Base-by-base conservation (phyloP, 116 monocot species). In the Posidonia oceanica region DNA sequence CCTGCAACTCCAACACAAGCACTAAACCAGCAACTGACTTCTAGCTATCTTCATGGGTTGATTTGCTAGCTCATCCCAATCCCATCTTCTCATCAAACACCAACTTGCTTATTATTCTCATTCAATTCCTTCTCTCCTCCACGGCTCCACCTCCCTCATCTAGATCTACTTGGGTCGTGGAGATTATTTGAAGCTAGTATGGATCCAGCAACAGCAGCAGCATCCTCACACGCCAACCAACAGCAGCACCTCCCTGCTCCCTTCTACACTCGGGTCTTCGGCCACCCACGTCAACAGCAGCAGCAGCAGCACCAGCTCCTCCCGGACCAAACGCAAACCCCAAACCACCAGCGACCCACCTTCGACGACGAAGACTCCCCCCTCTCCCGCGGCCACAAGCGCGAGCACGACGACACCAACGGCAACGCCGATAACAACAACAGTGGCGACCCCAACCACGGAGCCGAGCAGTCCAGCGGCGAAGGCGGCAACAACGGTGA, bases 191-290 rank as follows among this genome's bases (percentile, higher is more conserved):
- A 1, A 12, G 7, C 12, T 48, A 48, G 48, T 52, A 68, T 68
- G 68, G 68, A 68, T 68, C 71, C 58, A 29, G 63, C 63, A 38
- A 39, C 68, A 16, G 18, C 68, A 8, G 59, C 72, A 22, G 61
- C 72, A 48, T 10, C 61, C 12, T 23, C 39, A 16, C 61, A 48
- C 13, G 61, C 75, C 40, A 60, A 71, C 52, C 71, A 77, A 69
- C 69, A 41, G 18, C 58, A 71, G 29, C 71, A 74, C 61, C 79
- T 83, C 18, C 83, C 83, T 29, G 72, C 76, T 13, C 73, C 76
- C 3, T 83, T 83, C 64, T 71, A 72, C 75, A 78, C 71, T 36
- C 66, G 76, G 29, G 83, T 79, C 53, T 83, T 79, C 76, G 68
- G 40, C 39, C 79, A 80, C 67, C 79, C 51, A 54, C 79, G 59